A percentile compares a stretch with the other conserved stretches of the same genome.
phyloP scores from a whole-genome alignment of 139 green algal genomes.

The Tetratostichococcus sp. region DNA sequence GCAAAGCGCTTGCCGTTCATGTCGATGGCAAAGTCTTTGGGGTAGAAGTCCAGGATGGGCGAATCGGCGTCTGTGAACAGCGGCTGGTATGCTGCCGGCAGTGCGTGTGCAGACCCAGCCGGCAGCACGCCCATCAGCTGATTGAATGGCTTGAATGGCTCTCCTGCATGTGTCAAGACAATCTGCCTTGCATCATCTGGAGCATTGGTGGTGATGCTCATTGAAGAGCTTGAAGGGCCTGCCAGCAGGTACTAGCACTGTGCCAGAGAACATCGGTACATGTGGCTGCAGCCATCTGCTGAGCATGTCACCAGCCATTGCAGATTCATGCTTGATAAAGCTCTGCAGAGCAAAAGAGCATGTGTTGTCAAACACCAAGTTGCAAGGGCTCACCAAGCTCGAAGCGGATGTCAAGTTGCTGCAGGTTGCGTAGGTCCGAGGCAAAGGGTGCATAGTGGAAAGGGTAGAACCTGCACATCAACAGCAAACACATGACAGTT shows the following conservation, averaged over 20 bases:
- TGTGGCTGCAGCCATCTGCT: no score
- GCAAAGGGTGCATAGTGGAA: constrained; percentile 99
- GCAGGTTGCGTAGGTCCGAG: constrained; percentile 75
- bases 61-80: constrained; percentile 80
- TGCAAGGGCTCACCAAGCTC: no score
- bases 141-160: constrained; percentile 95
- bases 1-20: constrained; percentile 99
- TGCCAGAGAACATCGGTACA: no score
- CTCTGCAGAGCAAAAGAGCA: no score
- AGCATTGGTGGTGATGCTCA: no score
- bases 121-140: constrained; percentile 98
- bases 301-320: no score
- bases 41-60: constrained; percentile 97
- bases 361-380: no score
- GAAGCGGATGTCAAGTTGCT: constrained; percentile 69
- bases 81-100: constrained; percentile 63
- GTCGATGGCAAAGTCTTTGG: constrained; percentile 88
- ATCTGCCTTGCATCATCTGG: no score
- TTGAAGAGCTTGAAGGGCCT: no score
- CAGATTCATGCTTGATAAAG: no score
- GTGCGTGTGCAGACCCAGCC: constrained; percentile 73
- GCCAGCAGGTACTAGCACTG: no score
- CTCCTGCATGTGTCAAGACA: constrained; percentile 14
- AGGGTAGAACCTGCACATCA: constrained; percentile 64
- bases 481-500: no score